A percentile compares a stretch with the other conserved stretches of the same genome.
Evolutionary conservation across 148 eudicot species (phyloP).

Genomic region (Rheum nobile): DNA sequence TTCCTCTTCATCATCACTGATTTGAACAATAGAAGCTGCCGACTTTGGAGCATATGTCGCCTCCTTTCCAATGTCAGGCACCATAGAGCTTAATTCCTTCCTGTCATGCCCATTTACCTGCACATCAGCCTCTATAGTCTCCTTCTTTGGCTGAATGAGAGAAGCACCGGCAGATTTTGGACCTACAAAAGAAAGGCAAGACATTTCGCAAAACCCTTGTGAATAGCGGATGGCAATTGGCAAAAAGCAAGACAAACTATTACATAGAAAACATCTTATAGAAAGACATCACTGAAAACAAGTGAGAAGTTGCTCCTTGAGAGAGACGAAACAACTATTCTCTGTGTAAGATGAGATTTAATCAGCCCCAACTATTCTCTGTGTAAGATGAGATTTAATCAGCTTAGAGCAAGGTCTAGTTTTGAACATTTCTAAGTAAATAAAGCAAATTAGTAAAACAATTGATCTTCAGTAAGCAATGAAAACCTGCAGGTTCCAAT

Average conservation of each 20-base stretch:
- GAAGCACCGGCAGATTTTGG: neutral
- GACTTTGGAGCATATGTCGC: neutral
- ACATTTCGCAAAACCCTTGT: neutral
- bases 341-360: too few species aligned
- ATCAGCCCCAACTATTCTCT: neutral
- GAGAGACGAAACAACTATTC: neutral
- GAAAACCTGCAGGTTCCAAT: neutral
- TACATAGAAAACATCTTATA: neutral
- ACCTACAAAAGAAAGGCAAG: neutral
- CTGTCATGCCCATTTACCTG: neutral
- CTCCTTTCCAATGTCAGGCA: neutral
- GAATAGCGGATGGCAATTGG: neutral
- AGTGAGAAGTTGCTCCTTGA: neutral
- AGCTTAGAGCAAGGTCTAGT: neutral
- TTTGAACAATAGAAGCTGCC: neutral
- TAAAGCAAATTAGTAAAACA: neutral
- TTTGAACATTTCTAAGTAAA: neutral
- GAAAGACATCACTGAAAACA: neutral
- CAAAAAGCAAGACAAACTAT: neutral
- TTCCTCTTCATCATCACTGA: constrained; percentile 1
- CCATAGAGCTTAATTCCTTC: neutral
- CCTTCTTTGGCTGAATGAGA: neutral
- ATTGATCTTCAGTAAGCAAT: neutral
- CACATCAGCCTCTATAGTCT: neutral
- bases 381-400: neutral